Evolutionary conservation across 1,284 basidiomycete genomes (phyloP).

Genomic region (Cutaneotrichosporon daszewskae): DNA sequence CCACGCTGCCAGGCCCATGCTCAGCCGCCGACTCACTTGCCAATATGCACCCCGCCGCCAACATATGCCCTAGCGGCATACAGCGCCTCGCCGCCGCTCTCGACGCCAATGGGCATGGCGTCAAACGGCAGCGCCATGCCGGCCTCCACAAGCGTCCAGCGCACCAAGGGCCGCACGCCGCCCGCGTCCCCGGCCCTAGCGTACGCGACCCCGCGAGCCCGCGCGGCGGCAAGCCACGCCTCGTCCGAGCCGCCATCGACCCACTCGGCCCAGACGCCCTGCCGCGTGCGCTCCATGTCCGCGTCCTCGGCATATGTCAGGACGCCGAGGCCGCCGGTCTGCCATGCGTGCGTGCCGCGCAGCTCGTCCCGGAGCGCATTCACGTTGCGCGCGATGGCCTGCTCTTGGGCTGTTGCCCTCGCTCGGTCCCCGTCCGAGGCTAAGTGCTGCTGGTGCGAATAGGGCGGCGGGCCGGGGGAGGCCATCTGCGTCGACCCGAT

Average conservation of each 20-base stretch:
- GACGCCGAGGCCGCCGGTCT: constrained; percentile 36
- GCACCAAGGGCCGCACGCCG: constrained; percentile 31
- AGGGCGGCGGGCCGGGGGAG: too few relatives aligned
- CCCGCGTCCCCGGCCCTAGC: constrained; percentile 1
- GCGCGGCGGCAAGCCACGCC: constrained; percentile 63
- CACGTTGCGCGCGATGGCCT: constrained; percentile 3
- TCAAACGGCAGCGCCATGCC: constrained; percentile 33
- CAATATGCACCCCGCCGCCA: constrained; percentile 41
- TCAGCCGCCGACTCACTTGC: constrained; percentile 44
- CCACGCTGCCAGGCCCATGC: too few relatives aligned
- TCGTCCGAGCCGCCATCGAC: constrained; percentile 14
- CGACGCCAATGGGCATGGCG: constrained; percentile 41
- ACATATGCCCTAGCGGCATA: constrained; percentile 41
- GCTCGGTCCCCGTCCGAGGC: background rate
- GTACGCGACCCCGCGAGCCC: constrained; percentile 54
- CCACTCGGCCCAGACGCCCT: constrained; percentile 29
- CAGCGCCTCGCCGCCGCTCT: constrained; percentile 34
- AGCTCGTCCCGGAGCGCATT: constrained; percentile 29
- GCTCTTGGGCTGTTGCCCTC: constrained; percentile 10
- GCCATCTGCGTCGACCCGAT: constrained; percentile 6
- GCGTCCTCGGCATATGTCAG: constrained; percentile 28
- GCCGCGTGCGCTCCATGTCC: constrained; percentile 25
- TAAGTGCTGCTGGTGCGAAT: too few relatives aligned
- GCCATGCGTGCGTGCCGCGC: constrained; percentile 32
- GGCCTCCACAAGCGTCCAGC: constrained; percentile 40